These are phyloP conservation scores for Zymoseptoria brevis DNA, from an alignment of 2,329 filamentous ascomycete species.

Conservation along the genomic window DNA sequence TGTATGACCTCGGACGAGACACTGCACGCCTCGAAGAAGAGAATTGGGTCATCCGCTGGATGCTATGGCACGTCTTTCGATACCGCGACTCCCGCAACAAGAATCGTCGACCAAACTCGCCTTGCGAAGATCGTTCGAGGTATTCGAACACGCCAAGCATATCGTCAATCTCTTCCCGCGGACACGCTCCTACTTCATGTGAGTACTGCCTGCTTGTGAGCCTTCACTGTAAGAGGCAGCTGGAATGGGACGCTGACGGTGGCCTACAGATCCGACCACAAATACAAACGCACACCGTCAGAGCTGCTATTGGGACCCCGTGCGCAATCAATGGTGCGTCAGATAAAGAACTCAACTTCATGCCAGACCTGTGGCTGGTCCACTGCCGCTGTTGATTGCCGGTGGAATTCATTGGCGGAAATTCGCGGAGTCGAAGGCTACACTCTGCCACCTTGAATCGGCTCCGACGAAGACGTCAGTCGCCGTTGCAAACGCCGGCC, in stretches of 20 bases:
- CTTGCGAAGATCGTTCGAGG: slow-evolving; percentile 12
- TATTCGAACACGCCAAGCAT: background rate
- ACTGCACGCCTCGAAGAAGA: slow-evolving; percentile 35
- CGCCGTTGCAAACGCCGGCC: background rate
- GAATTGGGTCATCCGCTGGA: slow-evolving; percentile 47
- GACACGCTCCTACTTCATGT: background rate
- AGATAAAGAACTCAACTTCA: slow-evolving; percentile 6
- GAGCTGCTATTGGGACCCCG: slow-evolving; percentile 28
- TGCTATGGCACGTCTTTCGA: slow-evolving; percentile 46
- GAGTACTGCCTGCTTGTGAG: background rate
- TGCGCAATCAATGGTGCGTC: slow-evolving; percentile 19
- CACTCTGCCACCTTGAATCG: no score
- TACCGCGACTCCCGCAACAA: slow-evolving; percentile 38
- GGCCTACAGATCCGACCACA: slow-evolving; percentile 2
- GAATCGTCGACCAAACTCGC: slow-evolving; percentile 20
- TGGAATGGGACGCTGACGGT: background rate
- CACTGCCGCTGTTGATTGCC: background rate
- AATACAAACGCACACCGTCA: slow-evolving; percentile 11
- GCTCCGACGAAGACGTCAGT: background rate
- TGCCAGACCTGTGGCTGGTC: background rate
- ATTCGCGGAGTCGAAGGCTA: background rate
- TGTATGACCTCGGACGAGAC: slow-evolving; percentile 38
- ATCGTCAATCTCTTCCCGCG: background rate
- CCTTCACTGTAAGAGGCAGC: background rate
- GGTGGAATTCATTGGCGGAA: background rate